Conservation (phyloP, 371 early-diverging fungal genomes). For the Capillidium heterosporum region DNA sequence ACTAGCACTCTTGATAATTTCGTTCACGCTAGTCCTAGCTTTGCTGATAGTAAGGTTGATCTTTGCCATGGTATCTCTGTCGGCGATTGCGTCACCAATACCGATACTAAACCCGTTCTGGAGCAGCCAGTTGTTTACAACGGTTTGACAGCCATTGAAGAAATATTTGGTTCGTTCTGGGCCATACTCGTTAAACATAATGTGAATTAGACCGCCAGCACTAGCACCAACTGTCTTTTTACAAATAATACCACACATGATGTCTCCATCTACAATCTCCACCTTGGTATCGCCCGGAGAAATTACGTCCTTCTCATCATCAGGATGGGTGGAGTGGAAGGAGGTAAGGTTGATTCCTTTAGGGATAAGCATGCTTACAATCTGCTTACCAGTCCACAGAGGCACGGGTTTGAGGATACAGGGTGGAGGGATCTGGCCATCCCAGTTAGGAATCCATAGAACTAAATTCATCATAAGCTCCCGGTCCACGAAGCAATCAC, state of each 20-base stretch:
- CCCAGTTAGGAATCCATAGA: constrained; percentile 93
- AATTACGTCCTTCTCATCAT: constrained; percentile 53
- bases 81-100: constrained; percentile 98
- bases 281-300: constrained; percentile 89
- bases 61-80: constrained; percentile 62
- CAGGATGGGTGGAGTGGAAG: constrained; percentile 63
- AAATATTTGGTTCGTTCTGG: constrained; percentile 78
- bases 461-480: constrained; percentile 90
- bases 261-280: constrained; percentile 84
- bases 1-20: constrained; percentile 76
- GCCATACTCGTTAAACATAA: constrained; percentile 92
- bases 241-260: constrained; percentile 90
- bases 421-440: constrained; percentile 85
- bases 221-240: constrained; percentile 95
- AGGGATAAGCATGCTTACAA: constrained; percentile 86
- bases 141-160: constrained; percentile 88
- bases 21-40: constrained; percentile 73
- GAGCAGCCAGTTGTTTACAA: constrained; percentile 93
- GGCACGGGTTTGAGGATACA: constrained; percentile 91
- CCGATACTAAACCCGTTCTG: constrained; percentile 96
- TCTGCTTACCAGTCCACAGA: constrained; percentile 98
- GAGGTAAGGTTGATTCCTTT: constrained; percentile 71
- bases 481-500: constrained; percentile 83
- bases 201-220: constrained; percentile 89
- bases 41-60: constrained; percentile 72